phyloP scores from a whole-genome alignment of 2,329 filamentous ascomycete genomes.

The Aspergillus melleus region DNA sequence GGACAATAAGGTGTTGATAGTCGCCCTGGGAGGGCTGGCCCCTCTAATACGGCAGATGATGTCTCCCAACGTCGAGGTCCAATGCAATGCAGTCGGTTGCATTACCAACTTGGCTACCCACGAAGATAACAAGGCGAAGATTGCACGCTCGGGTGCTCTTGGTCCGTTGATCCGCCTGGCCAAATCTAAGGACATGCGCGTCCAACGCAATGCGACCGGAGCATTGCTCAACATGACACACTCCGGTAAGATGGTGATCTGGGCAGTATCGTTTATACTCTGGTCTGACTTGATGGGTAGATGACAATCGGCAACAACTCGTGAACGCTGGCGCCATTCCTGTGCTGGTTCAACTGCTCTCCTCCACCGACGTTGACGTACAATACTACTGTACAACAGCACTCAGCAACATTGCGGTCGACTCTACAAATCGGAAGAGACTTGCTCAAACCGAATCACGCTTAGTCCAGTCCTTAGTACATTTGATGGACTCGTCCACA shows the following conservation, averaged over 20 bases:
- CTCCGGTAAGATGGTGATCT: slow-evolving; percentile 66
- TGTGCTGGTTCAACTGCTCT: slow-evolving; percentile 90
- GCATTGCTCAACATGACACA: slow-evolving; percentile 99
- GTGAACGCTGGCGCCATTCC: slow-evolving; percentile 98
- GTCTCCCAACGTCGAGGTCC: slow-evolving; percentile 95
- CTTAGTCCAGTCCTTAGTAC: slow-evolving; percentile 88
- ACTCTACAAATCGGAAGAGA: slow-evolving; percentile 84
- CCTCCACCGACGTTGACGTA: slow-evolving; percentile 91
- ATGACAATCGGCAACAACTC: slow-evolving; percentile 96
- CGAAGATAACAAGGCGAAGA: slow-evolving; percentile 99
- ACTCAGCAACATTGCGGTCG: slow-evolving; percentile 96
- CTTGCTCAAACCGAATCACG: slow-evolving; percentile 87
- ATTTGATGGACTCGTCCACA: slow-evolving; percentile 95
- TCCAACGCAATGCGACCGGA: slow-evolving; percentile 95
- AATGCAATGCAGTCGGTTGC: slow-evolving; percentile 98
- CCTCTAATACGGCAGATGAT: slow-evolving; percentile 98
- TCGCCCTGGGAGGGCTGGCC: slow-evolving; percentile 82
- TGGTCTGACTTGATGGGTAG: slow-evolving; percentile 48
- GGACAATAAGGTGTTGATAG: slow-evolving; percentile 97
- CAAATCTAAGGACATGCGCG: slow-evolving; percentile 97
- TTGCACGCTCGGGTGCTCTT: slow-evolving; percentile 89
- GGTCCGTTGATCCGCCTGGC: slow-evolving; percentile 87
- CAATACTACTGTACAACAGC: slow-evolving; percentile 99
- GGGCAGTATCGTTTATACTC: background rate
- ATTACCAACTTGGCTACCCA: slow-evolving; percentile 98